phyloP scores from a whole-genome alignment of 192 early-diverging fungal genomes.

The Phycomyces nitens region DNA sequence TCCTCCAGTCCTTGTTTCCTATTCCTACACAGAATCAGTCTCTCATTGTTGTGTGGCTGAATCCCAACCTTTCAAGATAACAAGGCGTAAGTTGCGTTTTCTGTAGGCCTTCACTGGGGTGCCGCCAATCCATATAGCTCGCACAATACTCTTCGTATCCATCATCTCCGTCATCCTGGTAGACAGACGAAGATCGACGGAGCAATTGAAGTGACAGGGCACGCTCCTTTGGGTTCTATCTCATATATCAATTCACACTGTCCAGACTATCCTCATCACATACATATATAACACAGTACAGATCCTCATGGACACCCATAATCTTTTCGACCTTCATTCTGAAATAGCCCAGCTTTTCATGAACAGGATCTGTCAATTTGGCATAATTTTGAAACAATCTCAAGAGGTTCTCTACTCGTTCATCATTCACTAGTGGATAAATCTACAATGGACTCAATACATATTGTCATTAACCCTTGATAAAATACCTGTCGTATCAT shows the following conservation, averaged over 20 bases:
- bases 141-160: conserved; percentile 25
- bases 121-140: conserved; percentile 28
- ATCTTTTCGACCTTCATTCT: conserved; percentile 8
- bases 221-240: conserved; percentile 15
- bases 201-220: conserved; percentile 18
- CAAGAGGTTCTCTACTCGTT: conserved; percentile 1
- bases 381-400: conserved; percentile 8
- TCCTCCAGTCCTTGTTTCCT: conserved; percentile 12
- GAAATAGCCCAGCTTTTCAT: conserved; percentile 4
- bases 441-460: background rate
- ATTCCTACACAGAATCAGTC: background rate
- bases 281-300: conserved; percentile 6
- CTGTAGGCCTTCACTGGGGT: conserved; percentile 22
- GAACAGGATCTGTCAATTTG: background rate
- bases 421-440: conserved; percentile 21
- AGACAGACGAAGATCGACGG: background rate
- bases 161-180: conserved; percentile 9
- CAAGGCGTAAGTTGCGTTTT: conserved; percentile 2
- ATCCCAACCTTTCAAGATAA: conserved; percentile 18
- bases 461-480: background rate
- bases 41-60: too few species aligned
- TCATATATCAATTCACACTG: too few species aligned
- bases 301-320: conserved; percentile 10
- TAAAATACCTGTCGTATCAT: conserved; percentile 60
- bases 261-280: background rate